Conservation (phyloP, 73 alveolate genomes). For the Paramecium sonneborni region DNA sequence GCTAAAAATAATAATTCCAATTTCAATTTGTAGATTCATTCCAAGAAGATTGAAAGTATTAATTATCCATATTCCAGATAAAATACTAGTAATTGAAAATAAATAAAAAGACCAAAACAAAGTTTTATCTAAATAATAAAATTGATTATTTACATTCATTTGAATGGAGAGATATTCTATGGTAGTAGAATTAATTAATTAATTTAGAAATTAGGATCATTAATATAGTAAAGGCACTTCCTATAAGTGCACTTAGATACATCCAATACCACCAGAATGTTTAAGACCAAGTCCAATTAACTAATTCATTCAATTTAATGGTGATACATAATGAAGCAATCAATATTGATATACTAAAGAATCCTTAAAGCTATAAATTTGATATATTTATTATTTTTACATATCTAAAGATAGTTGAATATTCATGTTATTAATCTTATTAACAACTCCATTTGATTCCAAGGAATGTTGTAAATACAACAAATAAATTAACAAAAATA, state of each 20-base stretch:
- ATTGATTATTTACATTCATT: not conserved
- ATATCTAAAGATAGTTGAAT: not conserved
- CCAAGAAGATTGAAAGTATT: not conserved
- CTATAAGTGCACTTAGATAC: conserved; percentile 18
- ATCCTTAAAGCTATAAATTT: not conserved
- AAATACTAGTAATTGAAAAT: not conserved
- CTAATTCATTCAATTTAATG: not conserved
- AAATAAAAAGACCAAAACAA: not conserved
- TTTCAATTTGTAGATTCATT: not conserved
- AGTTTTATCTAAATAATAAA: not conserved
- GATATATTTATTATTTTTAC: not conserved
- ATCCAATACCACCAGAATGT: conserved; percentile 57
- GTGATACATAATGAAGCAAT: not conserved
- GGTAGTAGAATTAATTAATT: not conserved
- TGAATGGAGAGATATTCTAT: not conserved
- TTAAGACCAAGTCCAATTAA: conserved; percentile 42
- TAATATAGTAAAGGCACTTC: not conserved
- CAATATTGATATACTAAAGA: not conserved
- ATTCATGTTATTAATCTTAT: not conserved
- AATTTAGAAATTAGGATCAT: not conserved
- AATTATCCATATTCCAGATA: not conserved
- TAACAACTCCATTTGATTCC: not conserved
- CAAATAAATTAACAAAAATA: not conserved
- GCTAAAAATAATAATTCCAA: not conserved
- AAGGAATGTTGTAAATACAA: not conserved